phyloP scores from a whole-genome alignment of 1,284 basidiomycete species.

The Cryptococcus jaspeensis region DNA sequence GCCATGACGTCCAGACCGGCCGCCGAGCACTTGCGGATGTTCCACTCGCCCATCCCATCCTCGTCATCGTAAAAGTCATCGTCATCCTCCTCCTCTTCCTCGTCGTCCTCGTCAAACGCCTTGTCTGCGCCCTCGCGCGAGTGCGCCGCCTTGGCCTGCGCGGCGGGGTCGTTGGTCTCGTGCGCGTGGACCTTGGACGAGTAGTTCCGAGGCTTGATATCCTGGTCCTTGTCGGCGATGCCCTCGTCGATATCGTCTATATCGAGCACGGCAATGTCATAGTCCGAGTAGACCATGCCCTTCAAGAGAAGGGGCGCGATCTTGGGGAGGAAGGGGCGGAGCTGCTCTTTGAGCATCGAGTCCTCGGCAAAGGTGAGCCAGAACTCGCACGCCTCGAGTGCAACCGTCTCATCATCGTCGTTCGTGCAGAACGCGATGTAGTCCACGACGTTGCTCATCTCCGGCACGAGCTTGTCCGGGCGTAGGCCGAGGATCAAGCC shows the following conservation, averaged over 20 bases:
- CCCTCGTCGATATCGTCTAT: slow-evolving; percentile 79
- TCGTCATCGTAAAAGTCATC: slow-evolving; percentile 90
- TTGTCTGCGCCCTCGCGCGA: slow-evolving; percentile 46
- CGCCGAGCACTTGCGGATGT: slow-evolving; percentile 95
- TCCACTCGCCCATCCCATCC: slow-evolving; percentile 98
- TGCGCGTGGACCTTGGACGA: slow-evolving; percentile 75
- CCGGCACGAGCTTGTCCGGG: slow-evolving; percentile 94
- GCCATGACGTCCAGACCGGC: slow-evolving; percentile 97
- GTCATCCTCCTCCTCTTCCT: slow-evolving; percentile 79
- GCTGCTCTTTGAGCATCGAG: slow-evolving; percentile 74
- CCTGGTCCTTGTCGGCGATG: slow-evolving; percentile 87
- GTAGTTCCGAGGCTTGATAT: slow-evolving; percentile 96
- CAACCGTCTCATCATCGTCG: slow-evolving; percentile 92
- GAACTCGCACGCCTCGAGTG: slow-evolving; percentile 97
- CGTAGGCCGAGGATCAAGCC: slow-evolving; percentile 88
- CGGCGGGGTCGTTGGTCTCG: slow-evolving; percentile 54
- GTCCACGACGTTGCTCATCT: slow-evolving; percentile 92
- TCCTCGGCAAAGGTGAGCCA: slow-evolving; percentile 99
- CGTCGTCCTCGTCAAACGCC: slow-evolving; percentile 60
- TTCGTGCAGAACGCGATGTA: slow-evolving; percentile 99
- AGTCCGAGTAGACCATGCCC: slow-evolving; percentile 96
- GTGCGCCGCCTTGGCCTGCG: slow-evolving; percentile 21
- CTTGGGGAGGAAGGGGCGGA: slow-evolving; percentile 79
- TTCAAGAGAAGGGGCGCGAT: slow-evolving; percentile 92
- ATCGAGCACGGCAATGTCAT: slow-evolving; percentile 92